These are phyloP conservation scores for Zasmidium angulare DNA, from an alignment of 2,329 filamentous ascomycete species.

Conservation along the genomic window DNA sequence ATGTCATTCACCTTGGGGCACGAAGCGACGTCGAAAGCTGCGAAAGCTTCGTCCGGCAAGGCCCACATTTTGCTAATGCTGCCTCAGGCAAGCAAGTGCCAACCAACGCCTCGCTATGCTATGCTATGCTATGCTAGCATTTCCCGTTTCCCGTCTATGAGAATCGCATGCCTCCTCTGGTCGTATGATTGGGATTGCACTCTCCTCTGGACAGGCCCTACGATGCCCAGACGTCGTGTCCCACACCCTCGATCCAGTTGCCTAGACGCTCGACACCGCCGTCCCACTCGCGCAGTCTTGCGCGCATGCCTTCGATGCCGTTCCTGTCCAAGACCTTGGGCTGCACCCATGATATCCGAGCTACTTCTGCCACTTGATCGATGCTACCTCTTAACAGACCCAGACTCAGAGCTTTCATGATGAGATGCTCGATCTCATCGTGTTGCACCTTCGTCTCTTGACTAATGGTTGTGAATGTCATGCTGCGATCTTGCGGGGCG, in stretches of 20 bases:
- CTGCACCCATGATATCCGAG: conserved; percentile 97
- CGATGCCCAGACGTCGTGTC: conserved; percentile 94
- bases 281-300: conserved; percentile 89
- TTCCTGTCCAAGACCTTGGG: conserved; percentile 95
- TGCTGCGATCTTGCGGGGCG: conserved; percentile 89
- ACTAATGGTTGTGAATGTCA: conserved; percentile 86
- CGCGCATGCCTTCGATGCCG: conserved; percentile 91
- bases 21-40: conserved; percentile 3
- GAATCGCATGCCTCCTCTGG: not conserved
- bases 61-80: not conserved
- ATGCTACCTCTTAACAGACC: conserved; percentile 88
- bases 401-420: conserved; percentile 98
- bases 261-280: conserved; percentile 92
- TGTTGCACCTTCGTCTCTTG: conserved; percentile 88
- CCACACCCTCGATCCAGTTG: conserved; percentile 93
- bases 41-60: conserved; percentile 1
- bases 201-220: conserved; percentile 36
- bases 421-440: conserved; percentile 93
- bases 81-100: conserved; percentile 5
- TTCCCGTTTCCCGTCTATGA: not conserved
- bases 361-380: conserved; percentile 92
- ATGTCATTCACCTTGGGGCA: conserved; percentile 9
- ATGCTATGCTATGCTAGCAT: not conserved
- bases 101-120: conserved; percentile 19
- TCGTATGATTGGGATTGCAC: not conserved